Evolutionary conservation across 2,329 filamentous ascomycete genomes (phyloP), one percentile per base, ranked within the genome.

Genomic region (Trichoderma sp.): DNA sequence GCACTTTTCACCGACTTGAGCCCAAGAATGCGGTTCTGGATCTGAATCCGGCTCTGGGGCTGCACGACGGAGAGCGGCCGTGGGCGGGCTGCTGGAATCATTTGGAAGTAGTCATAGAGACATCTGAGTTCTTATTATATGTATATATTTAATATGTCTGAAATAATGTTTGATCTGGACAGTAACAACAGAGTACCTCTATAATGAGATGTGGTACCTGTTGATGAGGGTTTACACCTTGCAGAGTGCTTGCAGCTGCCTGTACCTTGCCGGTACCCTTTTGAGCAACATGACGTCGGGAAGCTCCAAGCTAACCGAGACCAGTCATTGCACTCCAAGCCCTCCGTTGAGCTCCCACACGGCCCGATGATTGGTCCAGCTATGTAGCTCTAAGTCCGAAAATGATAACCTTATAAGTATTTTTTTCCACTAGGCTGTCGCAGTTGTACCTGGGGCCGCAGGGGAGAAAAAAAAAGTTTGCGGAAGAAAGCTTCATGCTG

Each of bases 1-100:
- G 63, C 68, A 49, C 31, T 61, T 70, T 61, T 70, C 49, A 10
- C 55, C 49, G 13, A 58, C 27, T 31, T 56, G 57, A 60, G 40
- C 37, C 63, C 53, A 58, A 66, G 37, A 43, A 16, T 21, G 29
- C 4, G 33, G 21, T 10, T 55, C 8, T 55, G 53, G 49, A 16
- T 60, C 56, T 49, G 43, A 13, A 4, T 24, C 63, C 27, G 43
- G 56, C 5, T 55, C 4, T 43, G 53, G 49, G 29, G 24, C 24
- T 60, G 40, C 56, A 16, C n/a, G 52, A 37, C 14, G 19, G n/a
- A 21, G 27, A 6, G 56, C 52, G 21, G 52, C n/a, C 52, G 49
- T 40, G 6, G 40, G 16, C 31, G 49, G n/a, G 14, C 6, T 16
- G 14, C 53, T n/a, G 31, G 13, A 37, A 13, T 37, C 13, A 29